These are phyloP conservation scores for Ophiosphaerella herpotricha DNA, from an alignment of 2,329 filamentous ascomycete genomes.

Conservation along the genomic window DNA sequence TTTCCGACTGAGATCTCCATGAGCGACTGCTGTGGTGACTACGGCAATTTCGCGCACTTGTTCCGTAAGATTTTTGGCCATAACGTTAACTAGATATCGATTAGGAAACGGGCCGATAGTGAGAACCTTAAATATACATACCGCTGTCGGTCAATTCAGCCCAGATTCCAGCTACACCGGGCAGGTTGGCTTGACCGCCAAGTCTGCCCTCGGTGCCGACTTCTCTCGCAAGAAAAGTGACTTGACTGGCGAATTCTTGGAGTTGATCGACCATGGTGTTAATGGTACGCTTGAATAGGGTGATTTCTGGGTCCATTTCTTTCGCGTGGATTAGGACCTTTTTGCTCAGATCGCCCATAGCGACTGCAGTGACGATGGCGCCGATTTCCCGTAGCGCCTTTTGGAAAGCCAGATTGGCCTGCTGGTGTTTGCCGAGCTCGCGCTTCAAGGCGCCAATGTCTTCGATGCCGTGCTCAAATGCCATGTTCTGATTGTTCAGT, in stretches of 20 bases:
- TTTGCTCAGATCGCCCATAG: constrained; percentile 92
- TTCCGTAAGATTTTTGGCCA: constrained; percentile 97
- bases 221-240: constrained; percentile 90
- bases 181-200: constrained; percentile 90
- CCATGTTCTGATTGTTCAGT: constrained; percentile 80
- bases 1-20: constrained; percentile 92
- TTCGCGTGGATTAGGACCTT: constrained; percentile 94
- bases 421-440: constrained; percentile 94
- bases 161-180: constrained; percentile 95
- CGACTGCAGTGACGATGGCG: constrained; percentile 95
- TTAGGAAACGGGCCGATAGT: constrained; percentile 36
- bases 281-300: constrained; percentile 96
- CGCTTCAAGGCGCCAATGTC: constrained; percentile 89
- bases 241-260: constrained; percentile 94
- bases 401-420: constrained; percentile 98
- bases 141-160: constrained; percentile 79
- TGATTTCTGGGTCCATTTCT: constrained; percentile 98
- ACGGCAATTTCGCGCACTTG: constrained; percentile 97
- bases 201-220: constrained; percentile 95
- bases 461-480: constrained; percentile 77
- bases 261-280: constrained; percentile 99
- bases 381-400: constrained; percentile 96
- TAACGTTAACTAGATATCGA: constrained; percentile 75
- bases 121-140: constrained; percentile 34
- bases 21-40: constrained; percentile 93